Conservation (phyloP, 176 grass and related monocot species). For the Phyllostachys edulis region DNA sequence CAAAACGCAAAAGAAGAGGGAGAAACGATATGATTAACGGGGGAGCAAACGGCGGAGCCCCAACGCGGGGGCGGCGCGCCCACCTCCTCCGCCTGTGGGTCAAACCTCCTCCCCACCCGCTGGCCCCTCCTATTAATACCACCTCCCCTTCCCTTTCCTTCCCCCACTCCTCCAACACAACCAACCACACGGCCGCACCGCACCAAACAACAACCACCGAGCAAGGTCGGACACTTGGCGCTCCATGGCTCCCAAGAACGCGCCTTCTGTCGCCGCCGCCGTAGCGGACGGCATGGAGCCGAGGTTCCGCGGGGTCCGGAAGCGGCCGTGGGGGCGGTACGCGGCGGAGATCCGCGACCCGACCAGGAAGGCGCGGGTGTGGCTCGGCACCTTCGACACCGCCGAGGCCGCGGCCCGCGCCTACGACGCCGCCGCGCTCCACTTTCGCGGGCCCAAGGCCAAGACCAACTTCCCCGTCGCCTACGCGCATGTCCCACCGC, state of each 20-base stretch:
- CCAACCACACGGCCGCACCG: neutral
- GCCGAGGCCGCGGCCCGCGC: slow-evolving; percentile 80
- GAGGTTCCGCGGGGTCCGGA: slow-evolving; percentile 80
- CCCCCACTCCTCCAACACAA: slow-evolving; percentile 10
- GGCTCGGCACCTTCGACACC: slow-evolving; percentile 97
- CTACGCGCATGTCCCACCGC: neutral
- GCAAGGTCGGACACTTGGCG: slow-evolving; percentile 19
- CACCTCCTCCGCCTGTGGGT: slow-evolving; percentile 28
- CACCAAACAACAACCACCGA: neutral
- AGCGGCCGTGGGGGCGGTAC: slow-evolving; percentile 84
- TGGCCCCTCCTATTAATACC: slow-evolving; percentile 48
- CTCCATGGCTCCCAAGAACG: slow-evolving; percentile 60
- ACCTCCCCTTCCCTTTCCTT: neutral
- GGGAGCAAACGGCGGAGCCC: slow-evolving; percentile 26
- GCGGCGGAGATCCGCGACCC: slow-evolving; percentile 95
- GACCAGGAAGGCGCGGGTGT: slow-evolving; percentile 67
- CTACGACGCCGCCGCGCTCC: slow-evolving; percentile 78
- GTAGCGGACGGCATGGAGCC: slow-evolving; percentile 42
- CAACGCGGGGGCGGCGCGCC: slow-evolving; percentile 24
- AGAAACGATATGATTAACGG: neutral
- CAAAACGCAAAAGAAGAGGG: no score
- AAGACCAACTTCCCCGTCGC: slow-evolving; percentile 76
- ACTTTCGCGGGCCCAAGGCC: slow-evolving; percentile 82
- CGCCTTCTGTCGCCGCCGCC: neutral
- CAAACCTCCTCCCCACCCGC: slow-evolving; percentile 53